A percentile compares a stretch with the other conserved stretches of the same genome.
phyloP scores from a whole-genome alignment of 208 protist species.

The Entamoeba moshkovskii region DNA sequence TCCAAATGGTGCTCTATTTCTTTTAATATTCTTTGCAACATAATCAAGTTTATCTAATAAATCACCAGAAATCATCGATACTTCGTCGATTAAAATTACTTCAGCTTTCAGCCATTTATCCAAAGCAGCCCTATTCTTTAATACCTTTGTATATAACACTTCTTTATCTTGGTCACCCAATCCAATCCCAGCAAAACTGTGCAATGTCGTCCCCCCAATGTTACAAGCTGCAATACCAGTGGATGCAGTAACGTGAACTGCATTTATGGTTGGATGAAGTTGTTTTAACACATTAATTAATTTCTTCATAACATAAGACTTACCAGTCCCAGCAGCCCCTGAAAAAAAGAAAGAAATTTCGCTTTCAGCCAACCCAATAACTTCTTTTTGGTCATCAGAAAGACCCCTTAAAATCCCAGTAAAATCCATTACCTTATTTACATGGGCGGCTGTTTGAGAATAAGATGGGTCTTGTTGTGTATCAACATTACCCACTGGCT shows the following conservation, averaged over 20 bases:
- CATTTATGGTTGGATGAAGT: neutral
- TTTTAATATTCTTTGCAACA: constrained; percentile 10
- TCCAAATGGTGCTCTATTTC: constrained; percentile 38
- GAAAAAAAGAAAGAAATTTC: constrained; percentile 11
- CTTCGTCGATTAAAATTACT: constrained; percentile 37
- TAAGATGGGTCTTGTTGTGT: no score
- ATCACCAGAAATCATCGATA: constrained; percentile 38
- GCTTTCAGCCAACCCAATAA: neutral
- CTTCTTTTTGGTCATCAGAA: neutral
- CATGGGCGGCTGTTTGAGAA: no score
- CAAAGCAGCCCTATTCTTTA: neutral
- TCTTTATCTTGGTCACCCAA: neutral
- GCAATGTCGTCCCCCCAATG: constrained; percentile 41
- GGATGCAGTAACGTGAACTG: constrained; percentile 34
- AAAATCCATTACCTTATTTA: no score
- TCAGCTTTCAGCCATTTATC: constrained; percentile 1
- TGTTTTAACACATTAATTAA: neutral
- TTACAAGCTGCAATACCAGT: constrained; percentile 40
- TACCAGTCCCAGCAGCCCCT: constrained; percentile 29
- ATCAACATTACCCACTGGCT: no score
- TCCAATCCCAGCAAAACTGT: constrained; percentile 37
- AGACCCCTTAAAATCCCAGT: neutral
- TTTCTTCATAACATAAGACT: constrained; percentile 31
- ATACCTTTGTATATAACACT: neutral
- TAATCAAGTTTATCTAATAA: constrained; percentile 40